Percentiles rank a stretch among this genome's conserved stretches.
Evolutionary conservation across 2,329 filamentous ascomycete genomes (phyloP).

Genomic region (Fusarium palustre): DNA sequence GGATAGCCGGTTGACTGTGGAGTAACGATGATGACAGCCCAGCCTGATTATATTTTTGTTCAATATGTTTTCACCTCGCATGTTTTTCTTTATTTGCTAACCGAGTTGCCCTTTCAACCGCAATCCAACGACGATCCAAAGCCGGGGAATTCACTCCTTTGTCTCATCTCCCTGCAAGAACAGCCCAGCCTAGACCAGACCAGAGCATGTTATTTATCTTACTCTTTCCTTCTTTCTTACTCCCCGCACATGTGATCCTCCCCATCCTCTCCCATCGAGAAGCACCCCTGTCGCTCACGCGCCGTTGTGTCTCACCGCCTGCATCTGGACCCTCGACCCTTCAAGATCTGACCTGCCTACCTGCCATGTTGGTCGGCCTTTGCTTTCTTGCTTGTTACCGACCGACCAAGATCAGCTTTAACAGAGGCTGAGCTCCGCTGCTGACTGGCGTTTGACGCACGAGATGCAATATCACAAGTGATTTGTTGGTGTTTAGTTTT

Average conservation of each 20-base stretch:
- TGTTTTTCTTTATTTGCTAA: not conserved
- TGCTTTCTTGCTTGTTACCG: conserved; percentile 8
- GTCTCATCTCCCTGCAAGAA: not conserved
- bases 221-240: not conserved
- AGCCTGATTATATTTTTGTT: not conserved
- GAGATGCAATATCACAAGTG: conserved; percentile 5
- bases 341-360: not conserved
- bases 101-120: not conserved
- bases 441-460: conserved; percentile 9
- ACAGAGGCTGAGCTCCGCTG: conserved; percentile 16
- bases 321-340: conserved; percentile 1
- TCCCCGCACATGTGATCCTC: conserved; percentile 2
- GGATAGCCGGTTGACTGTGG: not conserved
- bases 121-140: conserved; percentile 2
- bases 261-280: not conserved
- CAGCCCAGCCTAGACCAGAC: not conserved
- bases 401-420: conserved; percentile 4
- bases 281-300: conserved; percentile 23
- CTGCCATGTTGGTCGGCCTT: not conserved
- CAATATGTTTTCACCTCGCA: not conserved
- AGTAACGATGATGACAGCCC: conserved; percentile 8
- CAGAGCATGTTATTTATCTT: not conserved
- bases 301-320: conserved; percentile 36
- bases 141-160: not conserved
- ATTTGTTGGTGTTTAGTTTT: not conserved